Conservation (phyloP, 2,329 filamentous ascomycete species). For the Fusarium sp. region DNA sequence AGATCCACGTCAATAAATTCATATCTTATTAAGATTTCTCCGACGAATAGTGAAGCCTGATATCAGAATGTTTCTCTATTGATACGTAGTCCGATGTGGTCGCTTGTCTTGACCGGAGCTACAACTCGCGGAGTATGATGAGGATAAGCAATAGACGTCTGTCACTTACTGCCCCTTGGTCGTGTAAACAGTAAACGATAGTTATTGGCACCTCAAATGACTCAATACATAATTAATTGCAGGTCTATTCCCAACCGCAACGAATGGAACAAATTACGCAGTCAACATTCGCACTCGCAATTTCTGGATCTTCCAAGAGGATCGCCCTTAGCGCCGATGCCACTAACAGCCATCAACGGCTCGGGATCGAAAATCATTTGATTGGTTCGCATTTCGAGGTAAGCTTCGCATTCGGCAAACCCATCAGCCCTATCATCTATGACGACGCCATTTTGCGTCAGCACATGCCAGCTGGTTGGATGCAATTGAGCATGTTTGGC, state of each 20-base stretch:
- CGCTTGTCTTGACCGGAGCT: not conserved
- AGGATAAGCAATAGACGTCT: no score
- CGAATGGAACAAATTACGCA: not conserved
- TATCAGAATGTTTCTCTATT: not conserved
- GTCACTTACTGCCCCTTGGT: no score
- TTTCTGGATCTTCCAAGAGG: not conserved
- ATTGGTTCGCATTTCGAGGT: not conserved
- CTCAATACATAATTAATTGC: no score
- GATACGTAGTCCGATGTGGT: not conserved
- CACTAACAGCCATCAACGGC: not conserved
- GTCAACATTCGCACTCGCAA: slow-evolving; percentile 2
- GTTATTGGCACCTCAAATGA: no score
- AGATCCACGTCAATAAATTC: not conserved
- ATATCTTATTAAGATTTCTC: not conserved
- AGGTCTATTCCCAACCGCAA: no score
- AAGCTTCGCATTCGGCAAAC: slow-evolving; percentile 19
- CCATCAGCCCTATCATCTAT: slow-evolving; percentile 7
- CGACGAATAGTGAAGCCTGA: not conserved
- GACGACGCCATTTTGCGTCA: slow-evolving; percentile 14
- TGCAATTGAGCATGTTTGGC: no score
- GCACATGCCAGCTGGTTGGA: no score
- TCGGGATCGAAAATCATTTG: not conserved
- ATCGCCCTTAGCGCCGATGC: slow-evolving; percentile 3
- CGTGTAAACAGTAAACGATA: not conserved
- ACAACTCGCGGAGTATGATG: no score